Evolutionary conservation across 345 rosid species (phyloP).

Genomic region (Aurinia saxatilis): DNA sequence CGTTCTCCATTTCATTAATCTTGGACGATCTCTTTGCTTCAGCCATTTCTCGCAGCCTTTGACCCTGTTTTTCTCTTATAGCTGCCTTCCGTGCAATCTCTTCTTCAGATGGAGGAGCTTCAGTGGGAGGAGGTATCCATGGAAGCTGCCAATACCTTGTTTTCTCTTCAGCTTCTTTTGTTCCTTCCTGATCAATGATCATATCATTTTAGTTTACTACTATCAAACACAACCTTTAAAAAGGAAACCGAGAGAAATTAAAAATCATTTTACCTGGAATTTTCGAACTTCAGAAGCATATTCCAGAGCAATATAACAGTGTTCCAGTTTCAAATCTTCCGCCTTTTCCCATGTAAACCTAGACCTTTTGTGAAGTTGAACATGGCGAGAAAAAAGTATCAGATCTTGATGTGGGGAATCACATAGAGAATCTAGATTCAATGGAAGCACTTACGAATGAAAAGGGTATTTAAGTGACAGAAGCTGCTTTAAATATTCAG

Average conservation of each 20-base stretch:
- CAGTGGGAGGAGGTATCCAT: conserved; percentile 83
- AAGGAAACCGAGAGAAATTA: neutral
- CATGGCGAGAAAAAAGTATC: conserved; percentile 1
- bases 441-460: conserved; percentile 53
- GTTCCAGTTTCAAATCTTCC: conserved; percentile 97
- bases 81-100: conserved; percentile 97
- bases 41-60: conserved; percentile 95
- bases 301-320: conserved; percentile 73
- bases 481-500: conserved; percentile 87
- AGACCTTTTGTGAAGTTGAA: conserved; percentile 37
- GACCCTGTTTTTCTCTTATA: conserved; percentile 84
- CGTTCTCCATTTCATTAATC: conserved; percentile 80
- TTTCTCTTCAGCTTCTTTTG: conserved; percentile 83
- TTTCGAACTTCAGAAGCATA: conserved; percentile 62
- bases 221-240: neutral
- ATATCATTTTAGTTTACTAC: neutral
- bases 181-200: conserved; percentile 57
- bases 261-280: conserved; percentile 53
- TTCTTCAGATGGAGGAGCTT: conserved; percentile 95
- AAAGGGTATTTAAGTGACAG: conserved; percentile 91
- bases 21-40: conserved; percentile 82
- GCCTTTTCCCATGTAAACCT: conserved; percentile 88
- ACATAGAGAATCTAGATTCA: conserved; percentile 4
- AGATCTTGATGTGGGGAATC: neutral
- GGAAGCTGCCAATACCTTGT: conserved; percentile 93